Percentiles rank a stretch among this genome's conserved stretches.
phyloP scores from a whole-genome alignment of 495 filamentous ascomycete genomes.

The Penicillium herquei region DNA sequence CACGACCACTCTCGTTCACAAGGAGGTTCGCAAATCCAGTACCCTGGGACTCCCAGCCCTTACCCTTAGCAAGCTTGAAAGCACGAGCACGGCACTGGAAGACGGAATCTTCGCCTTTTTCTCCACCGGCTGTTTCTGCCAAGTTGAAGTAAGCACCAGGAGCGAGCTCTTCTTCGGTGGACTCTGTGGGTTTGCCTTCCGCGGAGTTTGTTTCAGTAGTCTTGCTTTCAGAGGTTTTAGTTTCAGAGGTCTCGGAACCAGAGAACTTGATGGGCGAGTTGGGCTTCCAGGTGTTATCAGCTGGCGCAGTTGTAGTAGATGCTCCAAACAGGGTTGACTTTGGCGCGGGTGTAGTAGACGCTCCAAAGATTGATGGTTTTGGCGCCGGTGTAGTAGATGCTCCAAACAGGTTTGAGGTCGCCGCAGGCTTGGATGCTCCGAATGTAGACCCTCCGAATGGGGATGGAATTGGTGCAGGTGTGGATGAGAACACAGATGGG shows the following conservation, averaged over 20 bases:
- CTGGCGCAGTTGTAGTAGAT: not conserved
- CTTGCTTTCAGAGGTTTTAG: constrained; percentile 6
- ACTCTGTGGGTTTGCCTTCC: constrained; percentile 39
- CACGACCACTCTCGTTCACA: constrained; percentile 59
- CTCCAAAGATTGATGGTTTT: too few relatives aligned
- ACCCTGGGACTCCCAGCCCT: constrained; percentile 57
- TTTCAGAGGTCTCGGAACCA: not conserved
- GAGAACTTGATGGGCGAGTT: constrained; percentile 52
- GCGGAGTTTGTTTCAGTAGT: constrained; percentile 7
- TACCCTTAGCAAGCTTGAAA: constrained; percentile 44
- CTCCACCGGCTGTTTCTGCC: constrained; percentile 59
- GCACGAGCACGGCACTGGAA: constrained; percentile 64
- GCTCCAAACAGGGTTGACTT: constrained; percentile 2
- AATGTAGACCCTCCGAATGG: too few relatives aligned
- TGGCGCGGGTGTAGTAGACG: too few relatives aligned
- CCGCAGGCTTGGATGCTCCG: not conserved
- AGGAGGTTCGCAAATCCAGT: constrained; percentile 65
- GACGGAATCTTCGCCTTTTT: constrained; percentile 66
- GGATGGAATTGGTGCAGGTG: too few relatives aligned
- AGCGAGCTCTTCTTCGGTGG: constrained; percentile 55
- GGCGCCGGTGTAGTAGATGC: not conserved
- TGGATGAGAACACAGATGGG: not conserved
- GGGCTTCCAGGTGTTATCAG: constrained; percentile 54
- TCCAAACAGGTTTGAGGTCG: not conserved
- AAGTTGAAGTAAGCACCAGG: constrained; percentile 57